phyloP scores from a whole-genome alignment of 2,329 filamentous ascomycete genomes.

The Myotisia sp. region DNA sequence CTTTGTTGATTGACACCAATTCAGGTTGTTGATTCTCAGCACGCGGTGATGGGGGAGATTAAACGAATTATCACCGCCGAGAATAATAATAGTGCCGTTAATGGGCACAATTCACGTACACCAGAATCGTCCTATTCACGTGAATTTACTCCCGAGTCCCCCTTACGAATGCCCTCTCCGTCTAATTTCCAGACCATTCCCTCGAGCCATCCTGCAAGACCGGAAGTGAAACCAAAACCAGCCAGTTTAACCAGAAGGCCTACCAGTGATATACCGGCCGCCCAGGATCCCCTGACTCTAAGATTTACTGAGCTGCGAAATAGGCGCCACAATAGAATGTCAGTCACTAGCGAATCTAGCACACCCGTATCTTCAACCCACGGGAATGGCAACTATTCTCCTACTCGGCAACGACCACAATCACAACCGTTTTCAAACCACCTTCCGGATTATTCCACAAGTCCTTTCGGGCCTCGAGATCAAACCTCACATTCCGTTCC shows the following conservation, averaged over 20 bases:
- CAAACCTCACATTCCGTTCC: conserved; percentile 19
- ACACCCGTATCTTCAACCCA: neutral
- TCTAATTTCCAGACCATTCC: conserved; percentile 23
- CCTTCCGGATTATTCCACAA: conserved; percentile 17
- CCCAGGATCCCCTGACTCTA: conserved; percentile 26
- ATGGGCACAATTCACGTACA: conserved; percentile 14
- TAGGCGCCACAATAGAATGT: conserved; percentile 11
- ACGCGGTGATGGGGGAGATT: conserved; percentile 29
- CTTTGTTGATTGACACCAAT: conserved; percentile 4
- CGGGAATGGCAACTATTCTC: conserved; percentile 13
- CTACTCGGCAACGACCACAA: conserved; percentile 8
- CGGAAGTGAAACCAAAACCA: too few species aligned
- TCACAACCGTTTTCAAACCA: conserved; percentile 2
- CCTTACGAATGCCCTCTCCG: conserved; percentile 26
- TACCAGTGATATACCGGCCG: conserved; percentile 3
- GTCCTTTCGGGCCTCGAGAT: conserved; percentile 29
- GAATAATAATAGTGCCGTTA: conserved; percentile 21
- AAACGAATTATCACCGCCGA: conserved; percentile 29
- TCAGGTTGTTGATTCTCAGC: conserved; percentile 20
- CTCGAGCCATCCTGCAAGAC: neutral
- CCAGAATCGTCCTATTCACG: neutral
- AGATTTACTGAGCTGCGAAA: conserved; percentile 29
- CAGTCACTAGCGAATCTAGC: neutral
- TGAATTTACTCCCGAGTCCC: neutral
- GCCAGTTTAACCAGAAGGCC: conserved; percentile 3